A percentile compares a stretch with the other conserved stretches of the same genome.
Conservation (phyloP, 129 eudicot species). For the Dittrichia graveolens region DNA sequence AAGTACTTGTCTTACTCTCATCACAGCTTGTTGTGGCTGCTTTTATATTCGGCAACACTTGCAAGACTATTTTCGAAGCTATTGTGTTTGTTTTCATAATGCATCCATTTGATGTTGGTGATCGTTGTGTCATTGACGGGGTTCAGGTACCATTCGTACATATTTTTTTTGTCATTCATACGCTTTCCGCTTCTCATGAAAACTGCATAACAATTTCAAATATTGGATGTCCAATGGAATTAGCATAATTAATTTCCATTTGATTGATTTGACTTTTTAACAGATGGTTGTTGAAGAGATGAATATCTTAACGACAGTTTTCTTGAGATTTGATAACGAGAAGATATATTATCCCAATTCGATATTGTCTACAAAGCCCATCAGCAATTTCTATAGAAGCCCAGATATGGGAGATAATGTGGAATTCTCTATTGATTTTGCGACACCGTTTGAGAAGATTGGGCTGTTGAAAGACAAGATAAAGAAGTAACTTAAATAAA, state of each 20-base stretch:
- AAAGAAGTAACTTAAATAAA: constrained; percentile 49
- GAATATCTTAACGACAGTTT: constrained; percentile 83
- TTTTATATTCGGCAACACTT: constrained; percentile 89
- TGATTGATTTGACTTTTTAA: constrained; percentile 17
- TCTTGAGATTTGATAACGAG: constrained; percentile 74
- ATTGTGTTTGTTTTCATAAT: constrained; percentile 84
- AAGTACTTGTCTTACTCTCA: constrained; percentile 73
- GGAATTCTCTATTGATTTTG: constrained; percentile 78
- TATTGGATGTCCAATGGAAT: not conserved
- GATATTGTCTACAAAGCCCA: constrained; percentile 77
- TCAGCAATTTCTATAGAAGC: constrained; percentile 88
- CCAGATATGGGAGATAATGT: constrained; percentile 84
- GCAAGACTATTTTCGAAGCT: constrained; percentile 92
- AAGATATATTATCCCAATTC: constrained; percentile 83
- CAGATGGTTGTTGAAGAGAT: constrained; percentile 96
- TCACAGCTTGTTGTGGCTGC: constrained; percentile 93
- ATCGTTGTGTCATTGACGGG: constrained; percentile 85
- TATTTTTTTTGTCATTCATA: not conserved
- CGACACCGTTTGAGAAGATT: constrained; percentile 70
- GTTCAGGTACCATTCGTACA: constrained; percentile 49
- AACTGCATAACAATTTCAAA: not conserved
- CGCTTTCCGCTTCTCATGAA: not conserved
- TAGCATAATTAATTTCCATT: not conserved
- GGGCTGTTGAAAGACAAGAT: constrained; percentile 69
- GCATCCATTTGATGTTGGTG: constrained; percentile 99